phyloP scores from a whole-genome alignment of 2,329 filamentous ascomycete genomes.

The Tricladium varicosporioides region DNA sequence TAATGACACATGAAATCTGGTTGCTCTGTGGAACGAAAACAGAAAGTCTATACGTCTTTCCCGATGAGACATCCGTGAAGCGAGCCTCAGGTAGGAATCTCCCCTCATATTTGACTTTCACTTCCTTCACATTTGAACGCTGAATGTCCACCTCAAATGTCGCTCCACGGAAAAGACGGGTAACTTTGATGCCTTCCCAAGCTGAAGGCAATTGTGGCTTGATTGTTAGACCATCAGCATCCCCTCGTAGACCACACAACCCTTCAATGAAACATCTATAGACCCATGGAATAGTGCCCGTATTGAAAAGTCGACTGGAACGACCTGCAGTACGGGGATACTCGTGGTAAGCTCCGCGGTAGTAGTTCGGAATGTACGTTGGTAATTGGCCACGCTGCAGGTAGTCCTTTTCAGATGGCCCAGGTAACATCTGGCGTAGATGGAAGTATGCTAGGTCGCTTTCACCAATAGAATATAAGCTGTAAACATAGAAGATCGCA shows the following conservation, averaged over 20 bases:
- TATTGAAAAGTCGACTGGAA: slow-evolving; percentile 57
- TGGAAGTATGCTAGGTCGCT: slow-evolving; percentile 49
- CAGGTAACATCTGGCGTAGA: slow-evolving; percentile 53
- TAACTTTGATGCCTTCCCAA: slow-evolving; percentile 49
- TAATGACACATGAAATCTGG: too few species aligned
- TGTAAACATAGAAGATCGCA: slow-evolving; percentile 52
- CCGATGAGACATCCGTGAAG: slow-evolving; percentile 42
- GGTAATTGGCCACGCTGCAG: slow-evolving; percentile 53
- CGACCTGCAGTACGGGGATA: slow-evolving; percentile 52
- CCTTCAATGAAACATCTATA: slow-evolving; percentile 56
- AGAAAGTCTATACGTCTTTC: slow-evolving; percentile 44
- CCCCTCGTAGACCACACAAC: slow-evolving; percentile 51
- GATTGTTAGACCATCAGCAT: slow-evolving; percentile 44
- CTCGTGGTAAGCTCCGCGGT: slow-evolving; percentile 49
- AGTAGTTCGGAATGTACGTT: slow-evolving; percentile 58
- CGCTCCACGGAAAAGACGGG: slow-evolving; percentile 49
- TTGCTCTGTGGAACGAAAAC: slow-evolving; percentile 34
- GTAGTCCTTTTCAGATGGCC: slow-evolving; percentile 50
- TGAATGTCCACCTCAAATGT: slow-evolving; percentile 44
- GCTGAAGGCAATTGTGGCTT: slow-evolving; percentile 49
- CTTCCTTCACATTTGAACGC: slow-evolving; percentile 39
- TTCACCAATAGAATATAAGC: slow-evolving; percentile 49
- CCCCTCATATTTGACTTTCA: slow-evolving; percentile 41
- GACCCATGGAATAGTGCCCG: slow-evolving; percentile 55
- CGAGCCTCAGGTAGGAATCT: slow-evolving; percentile 39